These are phyloP conservation scores for Sporothrix brasiliensis DNA, from an alignment of 2,329 filamentous ascomycete species.

Conservation along the genomic window DNA sequence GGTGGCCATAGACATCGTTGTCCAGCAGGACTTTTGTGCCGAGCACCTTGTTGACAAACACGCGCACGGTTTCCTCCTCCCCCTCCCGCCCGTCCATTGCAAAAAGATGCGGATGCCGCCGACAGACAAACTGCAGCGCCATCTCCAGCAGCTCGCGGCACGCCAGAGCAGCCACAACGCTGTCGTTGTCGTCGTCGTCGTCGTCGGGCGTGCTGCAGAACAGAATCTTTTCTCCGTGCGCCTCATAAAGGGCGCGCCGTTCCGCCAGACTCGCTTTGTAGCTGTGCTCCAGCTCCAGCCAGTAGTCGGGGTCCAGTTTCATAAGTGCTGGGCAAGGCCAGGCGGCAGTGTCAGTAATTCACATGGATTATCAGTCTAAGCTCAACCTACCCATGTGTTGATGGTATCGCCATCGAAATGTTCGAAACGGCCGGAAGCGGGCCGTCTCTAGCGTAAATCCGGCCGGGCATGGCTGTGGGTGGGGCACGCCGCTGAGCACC, in stretches of 20 bases:
- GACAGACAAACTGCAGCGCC: slow-evolving; percentile 75
- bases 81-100: slow-evolving; percentile 50
- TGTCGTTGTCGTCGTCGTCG: slow-evolving; percentile 47
- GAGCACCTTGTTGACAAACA: slow-evolving; percentile 71
- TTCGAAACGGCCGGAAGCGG: slow-evolving; percentile 73
- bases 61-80: neutral
- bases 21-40: slow-evolving; percentile 56
- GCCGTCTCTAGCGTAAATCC: slow-evolving; percentile 72
- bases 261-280: slow-evolving; percentile 70
- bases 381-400: slow-evolving; percentile 80
- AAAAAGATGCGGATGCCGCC: slow-evolving; percentile 77
- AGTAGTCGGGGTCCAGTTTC: slow-evolving; percentile 81
- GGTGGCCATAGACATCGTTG: slow-evolving; percentile 46
- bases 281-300: slow-evolving; percentile 81
- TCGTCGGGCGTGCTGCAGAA: slow-evolving; percentile 69
- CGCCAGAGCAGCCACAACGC: slow-evolving; percentile 51
- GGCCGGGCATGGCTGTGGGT: slow-evolving; percentile 61
- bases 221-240: slow-evolving; percentile 67
- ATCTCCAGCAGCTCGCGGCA: slow-evolving; percentile 90
- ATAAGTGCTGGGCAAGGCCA: slow-evolving; percentile 60
- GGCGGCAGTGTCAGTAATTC: too few species aligned
- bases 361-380: too few species aligned
- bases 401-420: slow-evolving; percentile 82
- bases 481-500: slow-evolving; percentile 70
- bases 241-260: slow-evolving; percentile 64